Base-by-base conservation (phyloP, 1,284 basidiomycete genomes). In the Melampsora larici-populina region DNA sequence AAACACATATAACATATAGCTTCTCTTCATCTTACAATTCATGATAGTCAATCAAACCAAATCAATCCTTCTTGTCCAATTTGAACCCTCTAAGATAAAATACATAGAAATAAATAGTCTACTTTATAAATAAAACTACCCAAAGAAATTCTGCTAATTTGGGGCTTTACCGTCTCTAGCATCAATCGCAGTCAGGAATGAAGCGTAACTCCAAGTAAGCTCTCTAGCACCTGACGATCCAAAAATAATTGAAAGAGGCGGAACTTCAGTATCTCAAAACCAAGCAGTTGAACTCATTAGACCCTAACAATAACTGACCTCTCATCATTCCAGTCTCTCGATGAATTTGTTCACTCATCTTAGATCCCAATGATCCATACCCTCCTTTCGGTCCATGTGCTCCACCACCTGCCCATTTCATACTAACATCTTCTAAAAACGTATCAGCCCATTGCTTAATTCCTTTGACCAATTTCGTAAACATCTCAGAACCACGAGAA, bases 331-430 rank as follows among this genome's bases (percentile, higher is more conserved):
- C 79, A 51, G 36, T 70, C 18, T 63, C 49, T 43, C 80, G 69
- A 46, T 80, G 67, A 51, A 80, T 80, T 60, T 80, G 80, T 72
- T 80, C 80, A 65, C 64, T 66, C 80, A 80, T 80, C 33, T 49
- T 58, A 17, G 60, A 60, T 15, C 46, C 33, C 8, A 18, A 26
- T 29, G 55, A 58, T 29, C 55, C 55, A 58, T 29, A 58, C 11
- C 55, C 55, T 9, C 55, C 55, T 58, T 21, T 58, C 21, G 55
- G 55, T 13, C 78, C 79, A 40, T 55, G n/a, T 18, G 49, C 21
- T 36, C 48, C 79, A 26, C 46, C 24, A n/a, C 70, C 79, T 48
- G 71, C 77, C 29, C 55, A 62, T 48, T 64, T 74, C 46, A 66
- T 49, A 21, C 62, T 74, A 24, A 74, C 72, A 40, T 74, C 72